Base-by-base conservation (phyloP, 2,329 filamentous ascomycete genomes). In the Stenocarpella maydis region DNA sequence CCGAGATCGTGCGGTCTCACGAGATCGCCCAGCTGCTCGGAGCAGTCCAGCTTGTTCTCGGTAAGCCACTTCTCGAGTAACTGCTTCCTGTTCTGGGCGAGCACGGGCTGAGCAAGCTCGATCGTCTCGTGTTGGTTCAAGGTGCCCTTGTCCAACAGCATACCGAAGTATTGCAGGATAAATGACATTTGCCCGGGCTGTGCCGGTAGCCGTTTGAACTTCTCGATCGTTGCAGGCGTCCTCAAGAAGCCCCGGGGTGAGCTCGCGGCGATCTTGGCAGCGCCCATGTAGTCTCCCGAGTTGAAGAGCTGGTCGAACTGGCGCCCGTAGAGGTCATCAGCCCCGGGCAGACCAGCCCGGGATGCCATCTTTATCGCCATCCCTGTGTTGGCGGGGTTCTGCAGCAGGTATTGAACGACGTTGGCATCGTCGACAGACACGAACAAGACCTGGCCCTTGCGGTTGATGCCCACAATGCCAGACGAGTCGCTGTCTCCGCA, bases 21-120 rank as follows among this genome's bases (percentile, higher is more conserved):
- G 76, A 97, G 89, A 79, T 99, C 97, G 83, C 96, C 96, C 61
- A 99, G 89, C 81, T 98, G 93, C 83, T 99, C 96, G 0, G 96
- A 98, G 82, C 92, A 95, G 79, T 97, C 93, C 52, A 99, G 87
- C 85, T 99, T 99, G 81, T 94, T 92, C 82, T 98, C 96, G 77
- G 92, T 92, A 80, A 98, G 88, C 97, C 97, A 99, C 82, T 99
- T 99, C 83, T 98, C 96, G 34, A 99, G 88, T 31, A 99, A 85
- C 78, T 98, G 94, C 83, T 98, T 98, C 73, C 96, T 90, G 80
- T 95, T 96, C 81, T 99, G 96, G 68, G 92, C 90, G 69, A 99
- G 87, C 24, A 99, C 96, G 24, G 96, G 96, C 74, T 94, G 90
- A 12, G 96, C 95, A 71, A 99, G 87, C 83, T 99, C 96, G 47